Conservation (phyloP, 257 asterid genomes). For the Scutellaria minor region DNA sequence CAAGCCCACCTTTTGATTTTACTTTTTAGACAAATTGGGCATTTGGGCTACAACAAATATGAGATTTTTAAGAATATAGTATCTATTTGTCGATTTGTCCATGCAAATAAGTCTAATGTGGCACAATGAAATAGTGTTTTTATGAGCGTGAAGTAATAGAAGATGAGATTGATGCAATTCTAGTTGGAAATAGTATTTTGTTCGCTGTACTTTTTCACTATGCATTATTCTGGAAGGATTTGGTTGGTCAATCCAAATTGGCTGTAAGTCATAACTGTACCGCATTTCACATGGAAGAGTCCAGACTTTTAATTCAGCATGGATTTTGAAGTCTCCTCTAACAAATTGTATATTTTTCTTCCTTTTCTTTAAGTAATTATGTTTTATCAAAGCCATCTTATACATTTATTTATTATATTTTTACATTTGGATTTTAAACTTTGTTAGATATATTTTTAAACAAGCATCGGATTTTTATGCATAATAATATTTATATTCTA, state of each 20-base stretch:
- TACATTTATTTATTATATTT: no score
- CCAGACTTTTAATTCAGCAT: slow-evolving; percentile 6
- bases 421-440: no score
- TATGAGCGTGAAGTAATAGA: no score
- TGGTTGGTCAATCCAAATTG: not conserved
- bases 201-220: not conserved
- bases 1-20: not conserved
- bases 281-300: slow-evolving; percentile 25
- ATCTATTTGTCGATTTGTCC: not conserved
- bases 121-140: not conserved
- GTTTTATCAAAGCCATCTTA: no score
- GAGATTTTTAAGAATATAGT: not conserved
- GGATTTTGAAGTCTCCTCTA: not conserved
- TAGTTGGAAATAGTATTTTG: not conserved
- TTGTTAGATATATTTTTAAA: no score
- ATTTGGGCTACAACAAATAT: not conserved
- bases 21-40: no score
- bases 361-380: no score
- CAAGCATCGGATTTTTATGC: no score
- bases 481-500: no score
- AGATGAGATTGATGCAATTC: not conserved
- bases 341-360: no score
- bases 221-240: slow-evolving; percentile 14
- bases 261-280: not conserved
- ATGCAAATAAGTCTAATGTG: not conserved